Evolutionary conservation across 768 basidiomycete genomes (phyloP), one percentile per base, ranked within the genome.

Genomic region (Psilocybe tampanensis): DNA sequence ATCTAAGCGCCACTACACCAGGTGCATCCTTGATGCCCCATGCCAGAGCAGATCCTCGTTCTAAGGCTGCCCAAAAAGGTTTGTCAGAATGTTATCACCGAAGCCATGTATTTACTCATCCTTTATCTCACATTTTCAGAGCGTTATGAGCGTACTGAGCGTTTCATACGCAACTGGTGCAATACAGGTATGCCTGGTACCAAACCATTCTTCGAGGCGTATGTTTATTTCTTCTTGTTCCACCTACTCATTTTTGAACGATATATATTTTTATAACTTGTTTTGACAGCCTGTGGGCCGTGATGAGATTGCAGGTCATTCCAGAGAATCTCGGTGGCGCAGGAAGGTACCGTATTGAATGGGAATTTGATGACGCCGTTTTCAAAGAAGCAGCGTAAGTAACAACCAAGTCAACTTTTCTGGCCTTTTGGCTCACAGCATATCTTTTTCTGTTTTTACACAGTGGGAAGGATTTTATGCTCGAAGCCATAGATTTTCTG

Each of bases 351-450:
- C 78, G 82, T 64, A 86, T 95, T 52, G 83, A 90, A 64, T 96
- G 94, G 94, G 92, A 94, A 76, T 77, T 95, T 19, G 94, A 96
- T 70, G 94, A 96, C 76, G 93, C 93, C 18, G 92, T 95, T 15
- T 93, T 95, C 75, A 89, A 94, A 67, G 94, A 96, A 74, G 85
- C 93, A 61, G 94, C 91, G 94, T 94, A 79, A 79, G 94, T 84
- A 44, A 52, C 57, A 59, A 44, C 19, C 53, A 54, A 41, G 48
- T 51, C 32, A 58, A 51, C 51, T 44, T 59, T 34, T 52, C 56
- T 60, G 23, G 21, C 24, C 55, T 61, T 13, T 61, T 60, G 49
- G 58, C 63, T 61, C 34, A 67, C 58, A 57, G 58, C 52, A 42
- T 50, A 50, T 54, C 34, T 65, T 29, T n/a, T 51, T 54, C 64